Evolutionary conservation across 2,329 filamentous ascomycete species (phyloP).

Genomic region (Ilyonectria mors-panacis): DNA sequence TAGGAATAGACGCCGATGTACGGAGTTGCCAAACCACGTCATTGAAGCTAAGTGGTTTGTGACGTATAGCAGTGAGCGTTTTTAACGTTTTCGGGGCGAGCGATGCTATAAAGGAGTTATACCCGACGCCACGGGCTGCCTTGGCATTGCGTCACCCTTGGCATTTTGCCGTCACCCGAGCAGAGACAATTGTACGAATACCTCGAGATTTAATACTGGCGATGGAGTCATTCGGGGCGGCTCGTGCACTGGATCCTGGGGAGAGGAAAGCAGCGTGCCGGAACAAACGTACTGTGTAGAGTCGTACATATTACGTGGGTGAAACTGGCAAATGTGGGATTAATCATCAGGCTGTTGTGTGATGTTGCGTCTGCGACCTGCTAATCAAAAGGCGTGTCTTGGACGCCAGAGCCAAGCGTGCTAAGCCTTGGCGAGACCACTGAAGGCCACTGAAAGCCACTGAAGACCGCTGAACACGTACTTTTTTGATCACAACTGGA

Average conservation of each 20-base stretch:
- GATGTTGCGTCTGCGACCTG: not conserved
- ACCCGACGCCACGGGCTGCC: constrained; percentile 15
- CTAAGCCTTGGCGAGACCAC: not conserved
- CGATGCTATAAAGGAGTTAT: not conserved
- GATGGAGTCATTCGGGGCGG: not conserved
- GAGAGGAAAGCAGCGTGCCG: not conserved
- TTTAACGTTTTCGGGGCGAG: not conserved
- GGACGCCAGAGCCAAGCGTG: not conserved
- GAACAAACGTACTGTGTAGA: not conserved
- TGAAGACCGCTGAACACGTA: not conserved
- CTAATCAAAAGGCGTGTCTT: not conserved
- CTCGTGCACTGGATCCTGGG: constrained; percentile 1
- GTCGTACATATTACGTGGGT: not conserved
- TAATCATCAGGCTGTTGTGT: not conserved
- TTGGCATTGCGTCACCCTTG: constrained; percentile 33
- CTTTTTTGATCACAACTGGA: not conserved
- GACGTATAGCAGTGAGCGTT: not conserved
- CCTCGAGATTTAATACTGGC: not conserved
- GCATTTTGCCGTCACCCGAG: constrained; percentile 10
- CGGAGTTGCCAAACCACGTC: no score
- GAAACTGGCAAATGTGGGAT: no score
- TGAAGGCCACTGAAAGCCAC: not conserved
- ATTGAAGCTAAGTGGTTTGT: not conserved
- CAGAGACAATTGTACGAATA: not conserved
- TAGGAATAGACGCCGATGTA: no score